phyloP scores from a whole-genome alignment of 2,329 filamentous ascomycete genomes.

The Hyphodiscus sp. region DNA sequence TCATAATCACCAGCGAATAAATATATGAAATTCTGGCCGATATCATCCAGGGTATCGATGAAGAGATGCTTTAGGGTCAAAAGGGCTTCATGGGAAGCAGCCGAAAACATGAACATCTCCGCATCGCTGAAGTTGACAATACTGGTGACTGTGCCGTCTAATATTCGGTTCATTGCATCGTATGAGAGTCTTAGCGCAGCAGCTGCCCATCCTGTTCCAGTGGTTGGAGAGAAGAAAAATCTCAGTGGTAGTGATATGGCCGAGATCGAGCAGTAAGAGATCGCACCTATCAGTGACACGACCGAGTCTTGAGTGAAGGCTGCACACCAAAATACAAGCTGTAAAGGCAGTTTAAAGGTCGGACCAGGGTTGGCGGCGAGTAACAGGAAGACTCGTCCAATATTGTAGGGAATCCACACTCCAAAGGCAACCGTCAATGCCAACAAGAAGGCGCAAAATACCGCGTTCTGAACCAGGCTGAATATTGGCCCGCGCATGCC shows the following conservation, averaged over 20 bases:
- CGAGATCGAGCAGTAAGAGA: conserved; percentile 33
- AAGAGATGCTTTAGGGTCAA: conserved; percentile 52
- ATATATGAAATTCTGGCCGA: conserved; percentile 37
- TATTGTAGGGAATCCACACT: conserved; percentile 86
- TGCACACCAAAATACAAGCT: conserved; percentile 64
- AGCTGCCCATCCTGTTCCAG: conserved; percentile 2
- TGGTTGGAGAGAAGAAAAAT: conserved; percentile 12
- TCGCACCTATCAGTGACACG: conserved; percentile 56
- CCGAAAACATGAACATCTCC: conserved; percentile 71
- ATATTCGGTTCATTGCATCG: conserved; percentile 32
- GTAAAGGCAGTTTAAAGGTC: conserved; percentile 63
- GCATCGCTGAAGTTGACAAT: conserved; percentile 39
- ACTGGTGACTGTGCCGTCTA: conserved; percentile 43
- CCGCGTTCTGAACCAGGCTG: conserved; percentile 85
- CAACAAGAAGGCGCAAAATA: conserved; percentile 89
- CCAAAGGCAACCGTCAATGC: conserved; percentile 79
- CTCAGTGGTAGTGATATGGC: conserved; percentile 15
- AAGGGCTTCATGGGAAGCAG: conserved; percentile 66
- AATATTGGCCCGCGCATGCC: conserved; percentile 92
- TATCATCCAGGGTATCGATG: conserved; percentile 32
- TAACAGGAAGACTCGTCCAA: conserved; percentile 78
- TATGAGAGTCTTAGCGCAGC: conserved; percentile 20
- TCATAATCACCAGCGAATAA: conserved; percentile 40
- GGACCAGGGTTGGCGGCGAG: conserved; percentile 70
- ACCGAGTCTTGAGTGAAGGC: conserved; percentile 72